phyloP scores from a whole-genome alignment of 78 protist genomes.

The Protostelium mycophagum region DNA sequence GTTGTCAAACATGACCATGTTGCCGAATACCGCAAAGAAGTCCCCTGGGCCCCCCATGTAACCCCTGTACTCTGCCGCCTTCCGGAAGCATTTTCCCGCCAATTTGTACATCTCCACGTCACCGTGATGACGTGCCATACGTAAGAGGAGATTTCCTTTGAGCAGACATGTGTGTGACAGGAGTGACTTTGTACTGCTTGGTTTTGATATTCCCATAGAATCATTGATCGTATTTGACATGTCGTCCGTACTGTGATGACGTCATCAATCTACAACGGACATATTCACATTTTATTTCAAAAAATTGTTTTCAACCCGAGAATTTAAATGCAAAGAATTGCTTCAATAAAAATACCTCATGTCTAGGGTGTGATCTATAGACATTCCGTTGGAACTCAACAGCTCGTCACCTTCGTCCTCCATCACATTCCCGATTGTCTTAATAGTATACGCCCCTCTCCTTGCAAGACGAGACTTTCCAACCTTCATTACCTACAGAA shows the following conservation, averaged over 20 bases:
- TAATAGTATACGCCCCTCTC: too few relatives aligned
- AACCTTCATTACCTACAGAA: too few relatives aligned
- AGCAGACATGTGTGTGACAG: background rate
- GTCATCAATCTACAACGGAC: background rate
- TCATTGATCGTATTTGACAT: background rate
- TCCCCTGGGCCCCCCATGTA: background rate
- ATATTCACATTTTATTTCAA: background rate
- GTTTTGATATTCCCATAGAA: background rate
- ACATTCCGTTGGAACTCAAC: background rate
- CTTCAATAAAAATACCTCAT: too few relatives aligned
- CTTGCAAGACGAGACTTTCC: too few relatives aligned
- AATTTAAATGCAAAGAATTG: too few relatives aligned
- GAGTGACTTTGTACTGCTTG: background rate
- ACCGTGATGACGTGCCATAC: background rate
- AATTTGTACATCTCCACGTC: background rate
- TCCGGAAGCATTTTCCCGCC: background rate
- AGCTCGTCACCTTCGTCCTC: background rate
- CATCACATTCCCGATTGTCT: too few relatives aligned
- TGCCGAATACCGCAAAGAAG: background rate
- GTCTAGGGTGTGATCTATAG: too few relatives aligned
- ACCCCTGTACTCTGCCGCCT: background rate
- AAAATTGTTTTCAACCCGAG: too few relatives aligned
- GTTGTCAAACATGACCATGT: background rate
- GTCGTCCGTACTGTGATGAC: background rate
- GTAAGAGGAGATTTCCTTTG: background rate